Evolutionary conservation across 1,139 yeast genomes (phyloP), one percentile per base, ranked within the genome.

Genomic region (Debaryomyces nepalensis): DNA sequence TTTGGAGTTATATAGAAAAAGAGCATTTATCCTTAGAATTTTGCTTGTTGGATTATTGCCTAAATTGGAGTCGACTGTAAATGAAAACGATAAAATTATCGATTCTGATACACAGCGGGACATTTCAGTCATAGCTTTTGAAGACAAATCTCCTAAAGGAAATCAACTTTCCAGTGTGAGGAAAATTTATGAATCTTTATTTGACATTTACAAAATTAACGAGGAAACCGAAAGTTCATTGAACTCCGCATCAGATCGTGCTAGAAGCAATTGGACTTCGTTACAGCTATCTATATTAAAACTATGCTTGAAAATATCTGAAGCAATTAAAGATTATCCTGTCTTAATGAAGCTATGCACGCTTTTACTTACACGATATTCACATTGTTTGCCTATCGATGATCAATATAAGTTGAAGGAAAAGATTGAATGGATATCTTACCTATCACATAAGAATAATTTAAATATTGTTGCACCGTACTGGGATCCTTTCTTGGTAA

Each of bases 401-500:
- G 77, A 71, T 47, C 78, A 73, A 39, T 47, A 58, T 20, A 55
- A 53, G 35, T 44, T 65, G 32, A 58, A 63, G 50, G 57, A 65
- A 19, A 65, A 60, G 38, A 52, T 66, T 43, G 57, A 62, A 48
- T 39, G 49, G 44, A 36, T 63, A 52, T 48, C 59, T 3, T 43
- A 53, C 32, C 33, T 53, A 32, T 50, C 59, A 6, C 49, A 44
- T 39, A 46, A 56, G 24, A 52, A 55, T 19, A 53, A 53, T 11
- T 39, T 53, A n/a, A 46, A 49, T 5, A 41, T 59, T 11, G 47
- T 43, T 2, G 40, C 58, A 4, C 70, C 71, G 1, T 87, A 87
- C 53, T 86, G 91, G 86, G 96, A 88, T 58, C 84, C 87, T 1
- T 80, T 73, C 49, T 48, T 88, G 8, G 68, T 88, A 0, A 70